Conservation (phyloP, 768 basidiomycete species). For the Hygrophoropsis aurantiaca region DNA sequence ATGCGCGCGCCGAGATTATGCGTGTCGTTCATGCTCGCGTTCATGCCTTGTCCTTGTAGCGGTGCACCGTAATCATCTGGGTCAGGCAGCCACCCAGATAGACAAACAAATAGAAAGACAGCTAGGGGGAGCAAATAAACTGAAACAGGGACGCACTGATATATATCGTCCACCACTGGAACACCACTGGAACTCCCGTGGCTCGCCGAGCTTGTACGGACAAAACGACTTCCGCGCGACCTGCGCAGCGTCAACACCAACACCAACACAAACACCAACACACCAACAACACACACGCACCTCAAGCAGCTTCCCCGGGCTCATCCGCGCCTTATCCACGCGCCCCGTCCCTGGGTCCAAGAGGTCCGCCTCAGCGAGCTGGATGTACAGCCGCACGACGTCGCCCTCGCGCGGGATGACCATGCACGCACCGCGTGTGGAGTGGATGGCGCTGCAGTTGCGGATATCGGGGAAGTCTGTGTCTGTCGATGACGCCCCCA, state of each 20-base stretch:
- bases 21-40: conserved; percentile 74
- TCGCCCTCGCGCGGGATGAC: conserved; percentile 72
- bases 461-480: conserved; percentile 81
- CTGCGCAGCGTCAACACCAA: conserved; percentile 29
- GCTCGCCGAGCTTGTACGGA: conserved; percentile 54
- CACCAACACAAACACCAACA: not conserved
- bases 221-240: conserved; percentile 54
- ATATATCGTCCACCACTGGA: conserved; percentile 77
- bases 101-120: too few relatives aligned
- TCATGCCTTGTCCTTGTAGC: conserved; percentile 67
- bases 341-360: conserved; percentile 47
- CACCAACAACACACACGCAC: conserved; percentile 40
- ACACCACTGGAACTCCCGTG: conserved; percentile 43
- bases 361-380: conserved; percentile 51
- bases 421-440: conserved; percentile 67
- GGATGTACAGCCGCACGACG: conserved; percentile 69
- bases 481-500: conserved; percentile 86
- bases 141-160: conserved; percentile 45
- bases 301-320: conserved; percentile 51
- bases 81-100: too few relatives aligned
- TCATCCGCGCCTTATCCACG: conserved; percentile 52
- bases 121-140: too few relatives aligned
- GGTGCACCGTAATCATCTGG: too few relatives aligned
- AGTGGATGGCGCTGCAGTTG: conserved; percentile 64
- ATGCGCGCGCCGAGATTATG: conserved; percentile 57